Conservation (phyloP, 2,329 filamentous ascomycete species). For the Hirsutella thompsonii region DNA sequence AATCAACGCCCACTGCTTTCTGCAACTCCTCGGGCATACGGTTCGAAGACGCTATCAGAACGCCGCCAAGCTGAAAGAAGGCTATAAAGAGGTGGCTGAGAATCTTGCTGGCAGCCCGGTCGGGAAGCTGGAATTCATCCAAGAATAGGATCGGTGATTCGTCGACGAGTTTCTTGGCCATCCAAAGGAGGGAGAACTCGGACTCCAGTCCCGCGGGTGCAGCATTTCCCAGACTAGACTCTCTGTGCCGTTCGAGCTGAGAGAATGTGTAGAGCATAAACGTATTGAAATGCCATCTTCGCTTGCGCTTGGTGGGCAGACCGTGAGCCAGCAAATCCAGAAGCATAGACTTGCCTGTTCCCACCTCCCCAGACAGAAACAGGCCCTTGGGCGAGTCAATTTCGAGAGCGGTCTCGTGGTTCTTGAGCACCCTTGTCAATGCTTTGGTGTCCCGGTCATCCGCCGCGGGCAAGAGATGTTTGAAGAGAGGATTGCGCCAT, state of each 20-base stretch:
- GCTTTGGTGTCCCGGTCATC: conserved; percentile 47
- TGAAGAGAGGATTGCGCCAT: conserved; percentile 44
- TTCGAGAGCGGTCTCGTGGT: conserved; percentile 57
- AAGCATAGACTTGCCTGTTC: conserved; percentile 77
- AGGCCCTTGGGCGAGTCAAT: conserved; percentile 62
- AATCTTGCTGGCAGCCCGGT: conserved; percentile 66
- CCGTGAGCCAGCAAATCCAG: conserved; percentile 70
- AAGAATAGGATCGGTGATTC: conserved; percentile 66
- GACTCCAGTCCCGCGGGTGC: conserved; percentile 9
- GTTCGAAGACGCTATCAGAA: conserved; percentile 69
- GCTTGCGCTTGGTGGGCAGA: conserved; percentile 59
- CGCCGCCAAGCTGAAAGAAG: conserved; percentile 73
- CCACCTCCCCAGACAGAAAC: conserved; percentile 70
- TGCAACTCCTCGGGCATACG: conserved; percentile 72
- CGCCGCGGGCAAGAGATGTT: conserved; percentile 42
- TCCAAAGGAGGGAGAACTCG: conserved; percentile 57
- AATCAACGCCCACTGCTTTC: conserved; percentile 61
- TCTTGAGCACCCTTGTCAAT: conserved; percentile 55
- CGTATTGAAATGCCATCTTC: conserved; percentile 71
- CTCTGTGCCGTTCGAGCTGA: conserved; percentile 54
- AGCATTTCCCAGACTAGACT: conserved; percentile 15
- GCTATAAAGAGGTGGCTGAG: conserved; percentile 65
- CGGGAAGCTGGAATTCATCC: conserved; percentile 75
- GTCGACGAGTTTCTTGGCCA: conserved; percentile 64
- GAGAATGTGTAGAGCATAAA: conserved; percentile 74